These are phyloP conservation scores for Phytophthora citricola DNA, from an alignment of 352 stramenopile species.

Conservation along the genomic window DNA sequence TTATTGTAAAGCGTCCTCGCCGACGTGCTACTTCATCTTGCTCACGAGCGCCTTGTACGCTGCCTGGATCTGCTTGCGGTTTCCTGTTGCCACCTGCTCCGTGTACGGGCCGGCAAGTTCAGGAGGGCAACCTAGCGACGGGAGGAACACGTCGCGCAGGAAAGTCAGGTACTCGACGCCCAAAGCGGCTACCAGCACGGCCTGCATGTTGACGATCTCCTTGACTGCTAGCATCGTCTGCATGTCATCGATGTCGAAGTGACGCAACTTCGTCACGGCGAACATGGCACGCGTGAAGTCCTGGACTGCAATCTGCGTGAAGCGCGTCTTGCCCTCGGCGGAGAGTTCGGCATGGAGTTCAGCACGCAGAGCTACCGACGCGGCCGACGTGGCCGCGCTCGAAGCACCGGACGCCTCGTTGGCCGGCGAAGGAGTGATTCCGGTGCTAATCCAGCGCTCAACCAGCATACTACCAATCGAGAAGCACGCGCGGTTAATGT, in stretches of 20 bases:
- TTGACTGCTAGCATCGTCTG: conserved; percentile 72
- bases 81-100: conserved; percentile 61
- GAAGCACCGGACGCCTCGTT: conserved; percentile 26
- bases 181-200: conserved; percentile 59
- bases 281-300: conserved; percentile 83
- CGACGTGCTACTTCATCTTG: conserved; percentile 43
- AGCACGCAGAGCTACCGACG: conserved; percentile 35
- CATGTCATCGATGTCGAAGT: conserved; percentile 81
- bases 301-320: conserved; percentile 71
- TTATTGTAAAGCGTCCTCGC: conserved; percentile 15
- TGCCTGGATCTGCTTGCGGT: conserved; percentile 69
- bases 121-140: conserved; percentile 58
- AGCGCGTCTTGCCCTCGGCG: conserved; percentile 46
- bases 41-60: conserved; percentile 75
- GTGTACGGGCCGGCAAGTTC: conserved; percentile 69
- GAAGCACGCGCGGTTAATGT: conserved; percentile 80
- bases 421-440: conserved; percentile 28
- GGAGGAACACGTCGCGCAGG: conserved; percentile 69
- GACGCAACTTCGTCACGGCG: conserved; percentile 57
- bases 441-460: conserved; percentile 61
- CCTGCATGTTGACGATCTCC: conserved; percentile 79
- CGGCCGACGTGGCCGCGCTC: conserved; percentile 24
- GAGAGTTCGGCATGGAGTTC: conserved; percentile 35
- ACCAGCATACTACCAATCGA: conserved; percentile 78
- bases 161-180: conserved; percentile 70